Base-by-base conservation (phyloP, 208 protist species). In the Crithidia bombi region DNA sequence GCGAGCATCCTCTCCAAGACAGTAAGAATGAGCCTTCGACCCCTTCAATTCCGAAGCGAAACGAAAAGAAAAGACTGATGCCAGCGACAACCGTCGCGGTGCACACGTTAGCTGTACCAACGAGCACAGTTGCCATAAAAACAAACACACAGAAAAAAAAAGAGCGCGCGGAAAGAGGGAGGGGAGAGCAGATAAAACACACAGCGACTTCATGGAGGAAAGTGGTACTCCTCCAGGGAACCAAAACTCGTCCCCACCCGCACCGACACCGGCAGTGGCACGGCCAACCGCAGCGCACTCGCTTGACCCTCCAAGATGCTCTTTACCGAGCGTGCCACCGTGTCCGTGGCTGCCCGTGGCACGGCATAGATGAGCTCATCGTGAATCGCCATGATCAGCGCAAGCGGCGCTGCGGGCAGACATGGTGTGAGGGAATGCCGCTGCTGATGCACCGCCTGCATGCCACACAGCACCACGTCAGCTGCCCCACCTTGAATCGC, bases 311-410 rank as follows among this genome's bases (percentile, higher is more conserved):
- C 86, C 33, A 94, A 65, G 23, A 91, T 76, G 19, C 59, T 41
- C 36, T 85, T 75, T 19, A 97, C 63, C 51, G 64, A 44, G 23
- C 76, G 78, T 44, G 80, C 83, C 35, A 93, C 71, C 7, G 65
- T 36, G 21, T 38, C 23, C 46, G 86, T 69, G 4, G 79, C 78
- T 0, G 44, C 69, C 14, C 55, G 64, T 3, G 85, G 83, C 23
- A 93, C 82, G 47, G 77, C 79, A 61, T 88, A 97, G 36, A 97
- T 51, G 21, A 97, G 79, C 69, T 97, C 92, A 70, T 97, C 92
- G 71, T 97, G 92, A 30, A 93, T 80, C 39, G 61, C 74, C 73
- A 87, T 73, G 1, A 91, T 52, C 61, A 97, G 71, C 32, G 81
- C 87, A 6, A 87, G 19, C 4, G 86, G 73, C 1, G 81, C 57